A percentile compares a stretch with the other conserved stretches of the same genome.
Conservation (phyloP, 75 land plant genomes). For the Picea glauca region DNA sequence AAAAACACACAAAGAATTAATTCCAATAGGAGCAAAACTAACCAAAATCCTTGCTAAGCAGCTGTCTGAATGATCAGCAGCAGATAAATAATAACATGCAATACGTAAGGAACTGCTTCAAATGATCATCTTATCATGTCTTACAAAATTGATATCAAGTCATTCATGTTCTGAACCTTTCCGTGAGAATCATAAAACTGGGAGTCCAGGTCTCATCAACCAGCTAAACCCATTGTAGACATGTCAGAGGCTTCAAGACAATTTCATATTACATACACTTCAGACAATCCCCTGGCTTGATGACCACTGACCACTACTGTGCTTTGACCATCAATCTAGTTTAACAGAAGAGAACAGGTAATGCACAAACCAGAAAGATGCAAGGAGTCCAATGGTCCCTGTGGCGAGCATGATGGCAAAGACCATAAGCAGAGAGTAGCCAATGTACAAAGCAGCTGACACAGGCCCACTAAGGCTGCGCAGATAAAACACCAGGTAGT, state of each 20-base stretch:
- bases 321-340: slow-evolving; percentile 29
- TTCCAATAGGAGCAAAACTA: not conserved
- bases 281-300: not conserved
- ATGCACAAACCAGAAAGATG: slow-evolving; percentile 62
- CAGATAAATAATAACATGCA: slow-evolving; percentile 7
- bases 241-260: not conserved
- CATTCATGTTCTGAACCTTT: slow-evolving; percentile 5
- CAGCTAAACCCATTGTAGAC: slow-evolving; percentile 1
- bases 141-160: slow-evolving; percentile 9
- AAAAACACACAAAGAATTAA: not conserved
- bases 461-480: slow-evolving; percentile 59
- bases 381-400: slow-evolving; percentile 53
- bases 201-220: not conserved
- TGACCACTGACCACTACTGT: not conserved
- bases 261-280: not conserved
- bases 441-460: slow-evolving; percentile 52
- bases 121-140: slow-evolving; percentile 5
- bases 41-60: not conserved
- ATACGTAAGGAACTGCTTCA: not conserved
- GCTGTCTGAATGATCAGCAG: not conserved
- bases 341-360: slow-evolving; percentile 61
- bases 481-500: slow-evolving; percentile 56
- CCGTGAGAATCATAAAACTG: not conserved
- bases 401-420: slow-evolving; percentile 57
- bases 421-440: slow-evolving; percentile 56